phyloP scores from a whole-genome alignment of 106 monocot species.

The Apostasia shenzhenica region DNA sequence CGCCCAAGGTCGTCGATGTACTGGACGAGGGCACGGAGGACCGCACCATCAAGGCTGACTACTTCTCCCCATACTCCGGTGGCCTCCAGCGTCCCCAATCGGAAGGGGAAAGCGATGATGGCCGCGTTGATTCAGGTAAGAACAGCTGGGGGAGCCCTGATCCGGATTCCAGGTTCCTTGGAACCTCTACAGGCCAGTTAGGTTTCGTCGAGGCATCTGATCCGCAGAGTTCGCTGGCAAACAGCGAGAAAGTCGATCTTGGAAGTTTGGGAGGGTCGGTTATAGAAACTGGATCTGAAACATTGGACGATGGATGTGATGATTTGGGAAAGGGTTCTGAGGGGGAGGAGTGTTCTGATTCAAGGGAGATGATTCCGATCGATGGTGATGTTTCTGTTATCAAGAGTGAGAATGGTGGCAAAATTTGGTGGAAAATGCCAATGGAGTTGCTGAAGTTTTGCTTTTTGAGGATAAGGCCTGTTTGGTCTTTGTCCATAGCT shows the following conservation, averaged over 20 bases:
- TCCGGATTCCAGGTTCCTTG: not conserved
- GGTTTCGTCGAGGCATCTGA: slow-evolving; percentile 7
- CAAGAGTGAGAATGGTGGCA: slow-evolving; percentile 9
- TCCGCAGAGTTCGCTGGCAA: not conserved
- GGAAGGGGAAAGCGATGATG: slow-evolving; percentile 3
- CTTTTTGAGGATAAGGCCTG: slow-evolving; percentile 25
- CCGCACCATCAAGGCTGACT: slow-evolving; percentile 33
- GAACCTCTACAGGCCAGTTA: not conserved
- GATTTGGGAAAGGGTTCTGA: not conserved
- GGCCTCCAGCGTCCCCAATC: not conserved
- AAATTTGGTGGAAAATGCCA: slow-evolving; percentile 39
- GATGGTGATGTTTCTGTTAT: not conserved
- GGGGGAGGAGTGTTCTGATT: not conserved
- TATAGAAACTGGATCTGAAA: too few species aligned
- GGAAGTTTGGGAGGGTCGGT: too few species aligned
- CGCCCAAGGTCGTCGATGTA: not conserved
- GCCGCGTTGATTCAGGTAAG: slow-evolving; percentile 10
- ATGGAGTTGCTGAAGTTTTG: slow-evolving; percentile 30
- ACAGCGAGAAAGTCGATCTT: not conserved
- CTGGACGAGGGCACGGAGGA: not conserved
- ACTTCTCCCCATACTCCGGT: slow-evolving; percentile 30
- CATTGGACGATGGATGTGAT: not conserved
- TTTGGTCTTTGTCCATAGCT: slow-evolving; percentile 33
- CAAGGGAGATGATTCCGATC: not conserved
- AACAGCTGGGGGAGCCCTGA: slow-evolving; percentile 21